Conservation (phyloP, 208 protist species). For the Wallacemonas sp. region DNA sequence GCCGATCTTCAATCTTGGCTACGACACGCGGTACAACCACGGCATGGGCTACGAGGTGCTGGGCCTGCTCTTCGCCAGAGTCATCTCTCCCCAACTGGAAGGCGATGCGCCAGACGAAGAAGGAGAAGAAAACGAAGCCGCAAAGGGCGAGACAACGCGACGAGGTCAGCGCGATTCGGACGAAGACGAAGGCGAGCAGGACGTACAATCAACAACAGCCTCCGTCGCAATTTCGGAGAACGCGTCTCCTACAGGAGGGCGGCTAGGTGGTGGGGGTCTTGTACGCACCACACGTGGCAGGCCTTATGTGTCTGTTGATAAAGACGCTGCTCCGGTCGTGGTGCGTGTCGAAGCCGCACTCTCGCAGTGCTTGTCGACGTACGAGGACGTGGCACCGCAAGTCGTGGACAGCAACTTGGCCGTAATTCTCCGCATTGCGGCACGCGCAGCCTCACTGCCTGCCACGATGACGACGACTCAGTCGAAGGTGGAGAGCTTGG, state of each 20-base stretch:
- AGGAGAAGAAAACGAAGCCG: background rate
- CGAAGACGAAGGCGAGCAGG: conserved; percentile 8
- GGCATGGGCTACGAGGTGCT: conserved; percentile 87
- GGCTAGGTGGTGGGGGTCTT: no score
- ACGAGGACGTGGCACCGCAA: conserved; percentile 88
- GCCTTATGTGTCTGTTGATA: conserved; percentile 11
- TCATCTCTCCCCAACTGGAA: conserved; percentile 74
- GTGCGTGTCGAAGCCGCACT: conserved; percentile 41
- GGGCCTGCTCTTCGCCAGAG: conserved; percentile 81
- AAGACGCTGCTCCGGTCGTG: conserved; percentile 13
- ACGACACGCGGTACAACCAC: conserved; percentile 87
- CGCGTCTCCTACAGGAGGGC: background rate
- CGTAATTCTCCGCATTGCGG: conserved; percentile 68
- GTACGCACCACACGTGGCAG: conserved; percentile 21
- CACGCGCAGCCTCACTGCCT: conserved; percentile 28
- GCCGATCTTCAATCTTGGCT: conserved; percentile 49
- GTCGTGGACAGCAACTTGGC: conserved; percentile 82
- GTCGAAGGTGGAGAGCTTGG: background rate
- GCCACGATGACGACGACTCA: background rate
- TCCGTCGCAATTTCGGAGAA: background rate
- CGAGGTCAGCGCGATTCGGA: no score
- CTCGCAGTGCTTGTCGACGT: conserved; percentile 71
- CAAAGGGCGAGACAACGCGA: background rate
- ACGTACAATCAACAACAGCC: background rate
- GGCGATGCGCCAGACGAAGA: no score